Conservation (phyloP, 345 rosid genomes). For the Populus alba region DNA sequence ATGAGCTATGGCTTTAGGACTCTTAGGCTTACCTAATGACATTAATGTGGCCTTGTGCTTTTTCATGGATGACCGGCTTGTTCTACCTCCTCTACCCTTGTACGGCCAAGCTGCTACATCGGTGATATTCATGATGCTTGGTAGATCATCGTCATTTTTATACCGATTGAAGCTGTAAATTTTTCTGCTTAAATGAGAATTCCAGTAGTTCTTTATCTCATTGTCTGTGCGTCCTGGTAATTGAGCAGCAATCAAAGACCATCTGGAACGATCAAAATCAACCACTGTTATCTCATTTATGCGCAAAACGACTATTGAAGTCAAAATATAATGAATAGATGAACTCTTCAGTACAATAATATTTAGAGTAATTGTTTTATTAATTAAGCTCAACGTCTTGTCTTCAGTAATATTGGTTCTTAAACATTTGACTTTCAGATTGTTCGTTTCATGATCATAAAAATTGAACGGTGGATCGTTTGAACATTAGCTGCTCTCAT, state of each 20-base stretch:
- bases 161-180: constrained; percentile 38
- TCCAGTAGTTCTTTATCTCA: constrained; percentile 92
- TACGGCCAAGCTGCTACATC: constrained; percentile 13
- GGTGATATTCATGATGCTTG: constrained; percentile 3
- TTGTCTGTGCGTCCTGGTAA: constrained; percentile 85
- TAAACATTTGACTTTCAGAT: no score
- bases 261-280: constrained; percentile 37
- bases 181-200: constrained; percentile 71
- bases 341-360: no score
- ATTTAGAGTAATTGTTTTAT: no score
- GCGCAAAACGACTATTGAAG: no score
- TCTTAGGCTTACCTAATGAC: constrained; percentile 11
- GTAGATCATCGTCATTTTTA: neutral
- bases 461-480: no score
- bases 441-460: no score
- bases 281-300: neutral
- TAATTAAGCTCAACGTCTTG: no score
- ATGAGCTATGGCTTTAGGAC: neutral
- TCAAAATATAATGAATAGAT: neutral
- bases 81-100: constrained; percentile 26
- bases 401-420: no score
- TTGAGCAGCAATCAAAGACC: constrained; percentile 81
- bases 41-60: constrained; percentile 38
- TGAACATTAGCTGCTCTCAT: no score
- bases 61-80: constrained; percentile 42